These are phyloP conservation scores for Pisolithus marmoratus DNA, from an alignment of 768 basidiomycete genomes.

Conservation along the genomic window DNA sequence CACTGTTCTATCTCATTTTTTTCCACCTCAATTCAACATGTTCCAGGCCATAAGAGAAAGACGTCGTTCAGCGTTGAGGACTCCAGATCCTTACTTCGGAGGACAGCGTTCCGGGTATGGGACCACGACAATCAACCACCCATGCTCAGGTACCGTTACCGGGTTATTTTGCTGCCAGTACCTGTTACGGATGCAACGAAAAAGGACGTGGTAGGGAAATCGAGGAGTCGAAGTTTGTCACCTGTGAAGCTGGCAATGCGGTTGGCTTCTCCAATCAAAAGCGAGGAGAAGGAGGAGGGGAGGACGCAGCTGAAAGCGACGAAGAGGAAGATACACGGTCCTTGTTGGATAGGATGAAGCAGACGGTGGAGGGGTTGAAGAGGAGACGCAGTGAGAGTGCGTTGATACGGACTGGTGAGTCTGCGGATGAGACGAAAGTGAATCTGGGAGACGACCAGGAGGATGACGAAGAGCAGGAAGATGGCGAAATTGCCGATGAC, in stretches of 20 bases:
- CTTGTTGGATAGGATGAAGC: constrained; percentile 32
- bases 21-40: neutral
- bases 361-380: constrained; percentile 33
- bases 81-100: constrained; percentile 43
- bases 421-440: constrained; percentile 20
- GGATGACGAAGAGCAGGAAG: neutral
- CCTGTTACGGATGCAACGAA: too few species aligned
- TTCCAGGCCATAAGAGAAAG: constrained; percentile 56
- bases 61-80: constrained; percentile 49
- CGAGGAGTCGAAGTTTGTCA: constrained; percentile 1
- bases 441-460: too few species aligned
- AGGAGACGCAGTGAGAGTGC: constrained; percentile 19
- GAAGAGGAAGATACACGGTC: constrained; percentile 29
- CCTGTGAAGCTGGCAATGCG: constrained; percentile 2
- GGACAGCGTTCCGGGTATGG: constrained; percentile 52
- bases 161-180: neutral
- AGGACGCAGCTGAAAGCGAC: constrained; percentile 17
- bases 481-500: neutral
- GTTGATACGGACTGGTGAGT: constrained; percentile 18
- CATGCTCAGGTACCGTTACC: constrained; percentile 7
- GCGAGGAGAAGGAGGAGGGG: constrained; percentile 1
- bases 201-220: too few species aligned
- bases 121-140: constrained; percentile 18
- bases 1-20: neutral
- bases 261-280: constrained; percentile 4